Evolutionary conservation across 257 asterid genomes (phyloP), one percentile per base, ranked within the genome.

Genomic region (Lycium ferocissimum): DNA sequence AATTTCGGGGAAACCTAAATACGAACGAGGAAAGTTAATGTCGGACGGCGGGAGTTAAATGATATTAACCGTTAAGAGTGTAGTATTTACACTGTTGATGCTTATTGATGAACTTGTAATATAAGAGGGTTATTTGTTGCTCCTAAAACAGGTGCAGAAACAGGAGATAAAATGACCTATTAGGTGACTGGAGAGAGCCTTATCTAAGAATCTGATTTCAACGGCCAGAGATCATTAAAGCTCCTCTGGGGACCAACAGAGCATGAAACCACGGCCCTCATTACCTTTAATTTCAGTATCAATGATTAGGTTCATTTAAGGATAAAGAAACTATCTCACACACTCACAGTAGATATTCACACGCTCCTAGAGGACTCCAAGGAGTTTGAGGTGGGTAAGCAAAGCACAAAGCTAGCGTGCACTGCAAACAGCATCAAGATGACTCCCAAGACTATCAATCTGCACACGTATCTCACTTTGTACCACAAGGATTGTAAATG

Each of bases 361-460:
- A 40, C 45, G 7, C 75, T 33, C 45, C 22, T 6, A 35, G 14
- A 67, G 20, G 75, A 67, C 15, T 67, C 75, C 75, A 35, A 13
- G 11, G 47, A 67, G 47, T 67, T 35, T 67, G 75, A 67, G 49
- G 49, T 67, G 13, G 75, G 49, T 2, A 35, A 67, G 22, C 22
- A 35, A 35, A 66, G 73, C 10, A 71, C 17, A 14, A 71, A 9
- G 33, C 17, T 18, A 18, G 79, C 37, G 17, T 71, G 79, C 79
- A n/a, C 38, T 72, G 58, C 37, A 72, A 45, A 72, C n/a, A 72
- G 80, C 11, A 3, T 18, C 80, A 18, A 72, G 61, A 45, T 72
- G 58, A 72, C 57, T n/a, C 80, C 80, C 58, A 37, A 72, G 49
- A 72, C 80, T 43, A 72, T n/a, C 38, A 72, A 71, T 45, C 58